These are phyloP conservation scores for Crocinoboletus sp. DNA, from an alignment of 1,284 basidiomycete genomes.

Conservation along the genomic window DNA sequence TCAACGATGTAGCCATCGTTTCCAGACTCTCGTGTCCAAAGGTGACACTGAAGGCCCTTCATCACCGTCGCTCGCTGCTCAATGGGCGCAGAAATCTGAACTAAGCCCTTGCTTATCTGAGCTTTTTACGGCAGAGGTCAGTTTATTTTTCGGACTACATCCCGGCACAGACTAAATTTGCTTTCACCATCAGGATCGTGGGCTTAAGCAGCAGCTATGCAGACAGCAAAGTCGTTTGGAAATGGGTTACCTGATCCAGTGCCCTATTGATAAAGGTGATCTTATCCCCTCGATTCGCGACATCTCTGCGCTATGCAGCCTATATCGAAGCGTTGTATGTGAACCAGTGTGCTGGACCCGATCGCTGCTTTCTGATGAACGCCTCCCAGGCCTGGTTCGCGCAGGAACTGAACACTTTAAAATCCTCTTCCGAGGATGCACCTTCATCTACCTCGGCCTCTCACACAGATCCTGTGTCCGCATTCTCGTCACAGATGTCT, in stretches of 20 bases:
- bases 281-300: slow-evolving; percentile 77
- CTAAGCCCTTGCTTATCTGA: slow-evolving; percentile 69
- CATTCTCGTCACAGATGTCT: slow-evolving; percentile 47
- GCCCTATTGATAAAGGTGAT: slow-evolving; percentile 54
- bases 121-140: slow-evolving; percentile 43
- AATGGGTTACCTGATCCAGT: slow-evolving; percentile 54
- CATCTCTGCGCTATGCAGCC: slow-evolving; percentile 70
- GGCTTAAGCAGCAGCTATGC: slow-evolving; percentile 53
- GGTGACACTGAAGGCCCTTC: slow-evolving; percentile 37
- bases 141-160: slow-evolving; percentile 14
- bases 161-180: slow-evolving; percentile 4
- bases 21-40: slow-evolving; percentile 67
- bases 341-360: not conserved
- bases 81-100: slow-evolving; percentile 85
- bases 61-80: slow-evolving; percentile 62
- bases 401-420: slow-evolving; percentile 61
- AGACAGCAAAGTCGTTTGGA: slow-evolving; percentile 78
- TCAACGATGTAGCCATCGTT: slow-evolving; percentile 87
- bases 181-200: slow-evolving; percentile 33
- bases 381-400: slow-evolving; percentile 76
- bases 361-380: slow-evolving; percentile 7
- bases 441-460: slow-evolving; percentile 47
- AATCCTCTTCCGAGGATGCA: slow-evolving; percentile 54
- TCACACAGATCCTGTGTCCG: slow-evolving; percentile 46
- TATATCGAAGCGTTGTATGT: slow-evolving; percentile 86